phyloP scores from a whole-genome alignment of 257 asterid species.

The Petunia secreta region DNA sequence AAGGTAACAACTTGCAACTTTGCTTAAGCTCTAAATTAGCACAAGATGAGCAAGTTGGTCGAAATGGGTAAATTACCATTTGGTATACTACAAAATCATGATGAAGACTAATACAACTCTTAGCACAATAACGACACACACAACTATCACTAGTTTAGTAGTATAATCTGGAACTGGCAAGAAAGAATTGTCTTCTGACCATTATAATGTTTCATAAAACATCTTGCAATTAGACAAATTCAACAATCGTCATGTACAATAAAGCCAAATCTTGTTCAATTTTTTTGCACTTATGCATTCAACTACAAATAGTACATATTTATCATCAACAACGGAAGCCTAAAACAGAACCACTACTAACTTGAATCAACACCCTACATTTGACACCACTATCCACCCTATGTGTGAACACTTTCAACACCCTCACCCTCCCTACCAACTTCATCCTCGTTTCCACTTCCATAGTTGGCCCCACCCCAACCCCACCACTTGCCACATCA shows the following conservation, averaged over 20 bases:
- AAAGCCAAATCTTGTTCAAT: slow-evolving; percentile 13
- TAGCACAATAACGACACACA: not conserved
- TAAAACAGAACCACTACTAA: slow-evolving; percentile 67
- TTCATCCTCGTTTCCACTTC: slow-evolving; percentile 88
- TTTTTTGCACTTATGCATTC: slow-evolving; percentile 23
- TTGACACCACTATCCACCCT: slow-evolving; percentile 64
- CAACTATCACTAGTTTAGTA: too few relatives aligned
- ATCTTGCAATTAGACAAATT: slow-evolving; percentile 11
- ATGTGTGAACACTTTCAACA: slow-evolving; percentile 83
- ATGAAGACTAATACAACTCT: not conserved
- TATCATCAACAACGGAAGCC: slow-evolving; percentile 72
- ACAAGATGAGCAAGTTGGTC: not conserved
- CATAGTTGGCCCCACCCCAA: slow-evolving; percentile 47
- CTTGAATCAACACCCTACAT: slow-evolving; percentile 77
- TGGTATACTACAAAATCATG: too few relatives aligned
- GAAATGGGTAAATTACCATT: not conserved
- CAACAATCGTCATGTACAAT: not conserved
- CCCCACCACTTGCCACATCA: slow-evolving; percentile 24
- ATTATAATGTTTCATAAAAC: not conserved
- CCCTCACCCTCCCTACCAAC: slow-evolving; percentile 86
- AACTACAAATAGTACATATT: not conserved
- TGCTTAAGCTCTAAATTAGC: not conserved
- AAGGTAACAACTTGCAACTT: not conserved
- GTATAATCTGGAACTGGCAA: slow-evolving; percentile 9
- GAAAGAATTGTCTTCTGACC: not conserved